Percentiles rank a stretch among this genome's conserved stretches.
These are phyloP conservation scores for Cardiospermum halicacabum DNA, from an alignment of 345 rosid species.

Conservation along the genomic window DNA sequence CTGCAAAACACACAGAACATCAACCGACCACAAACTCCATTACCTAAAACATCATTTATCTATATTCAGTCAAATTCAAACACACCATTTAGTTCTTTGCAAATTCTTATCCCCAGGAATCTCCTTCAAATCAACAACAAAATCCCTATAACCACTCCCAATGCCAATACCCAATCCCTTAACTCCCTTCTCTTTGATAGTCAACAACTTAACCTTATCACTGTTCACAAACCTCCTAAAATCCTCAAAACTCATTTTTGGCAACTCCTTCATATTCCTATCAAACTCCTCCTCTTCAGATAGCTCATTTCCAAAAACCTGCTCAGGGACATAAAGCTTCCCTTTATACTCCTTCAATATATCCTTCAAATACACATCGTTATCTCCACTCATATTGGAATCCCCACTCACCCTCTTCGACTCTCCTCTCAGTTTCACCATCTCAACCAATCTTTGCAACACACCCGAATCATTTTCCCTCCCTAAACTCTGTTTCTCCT, in stretches of 20 bases:
- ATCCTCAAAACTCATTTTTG: conserved; percentile 68
- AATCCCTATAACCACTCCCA: conserved; percentile 40
- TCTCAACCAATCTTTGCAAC: conserved; percentile 38
- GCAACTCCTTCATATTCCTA: conserved; percentile 52
- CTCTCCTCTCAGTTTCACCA: conserved; percentile 32
- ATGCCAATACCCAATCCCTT: conserved; percentile 18
- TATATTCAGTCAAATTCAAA: conserved; percentile 1
- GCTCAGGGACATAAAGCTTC: conserved; percentile 89
- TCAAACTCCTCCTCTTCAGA: conserved; percentile 77
- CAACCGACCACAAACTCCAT: conserved; percentile 4
- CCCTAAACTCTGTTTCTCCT: conserved; percentile 51
- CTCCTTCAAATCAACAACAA: conserved; percentile 73
- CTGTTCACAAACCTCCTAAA: conserved; percentile 56
- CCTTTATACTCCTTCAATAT: conserved; percentile 76
- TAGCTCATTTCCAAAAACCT: conserved; percentile 60
- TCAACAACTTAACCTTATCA: conserved; percentile 66
- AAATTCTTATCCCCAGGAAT: conserved; percentile 80
- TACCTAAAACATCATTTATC: neutral
- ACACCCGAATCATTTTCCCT: conserved; percentile 35
- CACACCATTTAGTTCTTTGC: conserved; percentile 86
- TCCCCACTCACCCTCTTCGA: conserved; percentile 21
- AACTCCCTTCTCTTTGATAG: conserved; percentile 55
- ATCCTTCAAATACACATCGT: conserved; percentile 77
- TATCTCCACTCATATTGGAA: conserved; percentile 28
- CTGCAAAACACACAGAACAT: conserved; percentile 28